A percentile compares a stretch with the other conserved stretches of the same genome.
Evolutionary conservation across 768 basidiomycete genomes (phyloP).

Genomic region (Aureoboletus auriporus): DNA sequence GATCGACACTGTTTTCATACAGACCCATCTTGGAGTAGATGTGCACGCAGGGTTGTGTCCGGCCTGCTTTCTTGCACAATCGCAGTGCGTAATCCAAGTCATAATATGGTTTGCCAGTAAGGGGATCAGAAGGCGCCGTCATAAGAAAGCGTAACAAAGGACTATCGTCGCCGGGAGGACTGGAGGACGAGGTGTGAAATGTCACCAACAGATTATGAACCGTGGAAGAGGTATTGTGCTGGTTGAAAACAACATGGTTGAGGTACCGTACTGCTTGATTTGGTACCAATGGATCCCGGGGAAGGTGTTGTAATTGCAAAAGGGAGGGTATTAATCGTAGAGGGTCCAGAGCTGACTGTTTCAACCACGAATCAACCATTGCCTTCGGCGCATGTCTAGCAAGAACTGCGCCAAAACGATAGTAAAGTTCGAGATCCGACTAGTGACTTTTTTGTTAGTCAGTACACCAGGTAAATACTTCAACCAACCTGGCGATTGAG

Average conservation of each 20-base stretch:
- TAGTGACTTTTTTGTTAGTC: constrained; percentile 29
- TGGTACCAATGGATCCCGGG: constrained; percentile 65
- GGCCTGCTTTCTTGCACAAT: constrained; percentile 77
- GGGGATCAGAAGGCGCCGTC: constrained; percentile 74
- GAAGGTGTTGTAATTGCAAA: constrained; percentile 71
- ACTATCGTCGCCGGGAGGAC: constrained; percentile 62
- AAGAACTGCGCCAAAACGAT: constrained; percentile 86
- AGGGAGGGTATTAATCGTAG: constrained; percentile 86
- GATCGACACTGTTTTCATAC: constrained; percentile 93
- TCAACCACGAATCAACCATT: constrained; percentile 90
- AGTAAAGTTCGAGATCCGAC: constrained; percentile 86
- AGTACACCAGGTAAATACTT: background rate
- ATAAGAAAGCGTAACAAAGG: constrained; percentile 80
- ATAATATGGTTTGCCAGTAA: constrained; percentile 86
- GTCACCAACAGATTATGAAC: constrained; percentile 94
- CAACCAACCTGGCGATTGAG: constrained; percentile 76
- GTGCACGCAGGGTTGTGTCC: constrained; percentile 88
- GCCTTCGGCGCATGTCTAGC: constrained; percentile 85
- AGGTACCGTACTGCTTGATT: constrained; percentile 92
- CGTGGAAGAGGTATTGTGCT: constrained; percentile 74
- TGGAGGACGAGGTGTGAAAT: constrained; percentile 58
- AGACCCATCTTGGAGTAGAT: constrained; percentile 98
- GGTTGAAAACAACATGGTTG: constrained; percentile 77
- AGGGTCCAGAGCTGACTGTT: constrained; percentile 75
- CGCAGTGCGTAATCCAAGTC: constrained; percentile 96